Conservation (phyloP, 78 protist species). For the Dictyostelium discoideum region dicty_2.7 NC_007090.3:2589501-2590000, state of each 20-base stretch:
- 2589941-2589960: not conserved
- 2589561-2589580: not conserved
- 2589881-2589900: not conserved
- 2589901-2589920: not conserved
- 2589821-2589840: not conserved
- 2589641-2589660: not conserved
- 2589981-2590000: not conserved
- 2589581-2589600: not conserved
- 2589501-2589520: not conserved
- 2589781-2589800: not conserved
- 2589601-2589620: slow-evolving; percentile 2
- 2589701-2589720: not conserved
- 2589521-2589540: not conserved
- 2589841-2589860: not conserved
- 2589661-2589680: not conserved
- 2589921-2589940: not conserved
- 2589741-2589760: not conserved
- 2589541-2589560: not conserved
- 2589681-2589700: not conserved
- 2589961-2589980: not conserved
- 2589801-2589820: not conserved
- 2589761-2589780: not conserved
- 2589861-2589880: not conserved
- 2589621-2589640: not conserved
- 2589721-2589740: not conserved